Percentiles rank a stretch among this genome's conserved stretches.
Conservation (phyloP, 1,284 basidiomycete species). For the Psilocybe mexicana region DNA sequence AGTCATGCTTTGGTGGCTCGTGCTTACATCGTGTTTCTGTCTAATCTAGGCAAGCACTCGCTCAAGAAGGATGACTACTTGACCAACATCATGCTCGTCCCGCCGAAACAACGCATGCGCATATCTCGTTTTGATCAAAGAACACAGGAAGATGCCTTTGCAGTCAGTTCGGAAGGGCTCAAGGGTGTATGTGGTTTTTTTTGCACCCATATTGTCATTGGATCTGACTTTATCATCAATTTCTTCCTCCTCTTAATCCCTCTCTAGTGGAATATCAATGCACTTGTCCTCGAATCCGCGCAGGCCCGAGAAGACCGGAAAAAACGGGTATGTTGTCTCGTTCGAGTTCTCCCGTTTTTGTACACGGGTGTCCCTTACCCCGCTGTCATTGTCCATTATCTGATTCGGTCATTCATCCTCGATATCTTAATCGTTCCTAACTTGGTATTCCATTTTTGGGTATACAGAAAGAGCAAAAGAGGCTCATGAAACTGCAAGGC, state of each 20-base stretch:
- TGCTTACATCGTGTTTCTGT: conserved; percentile 9
- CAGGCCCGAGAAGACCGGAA: conserved; percentile 79
- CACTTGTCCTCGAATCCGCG: conserved; percentile 65
- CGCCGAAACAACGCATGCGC: conserved; percentile 68
- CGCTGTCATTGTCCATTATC: conserved; percentile 4
- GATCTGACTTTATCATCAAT: not conserved
- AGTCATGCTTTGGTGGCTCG: conserved; percentile 2
- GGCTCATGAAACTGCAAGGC: conserved; percentile 62
- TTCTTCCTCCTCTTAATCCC: conserved; percentile 13
- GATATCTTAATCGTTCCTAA: not conserved
- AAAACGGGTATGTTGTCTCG: conserved; percentile 57
- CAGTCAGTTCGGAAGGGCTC: conserved; percentile 69
- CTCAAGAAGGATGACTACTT: conserved; percentile 79
- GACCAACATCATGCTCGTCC: conserved; percentile 60
- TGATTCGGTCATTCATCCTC: not conserved
- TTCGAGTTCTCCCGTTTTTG: not conserved
- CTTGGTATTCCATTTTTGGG: not conserved
- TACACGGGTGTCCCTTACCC: conserved; percentile 1
- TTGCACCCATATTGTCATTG: not conserved
- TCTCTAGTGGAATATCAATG: conserved; percentile 65
- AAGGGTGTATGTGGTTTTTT: conserved; percentile 62
- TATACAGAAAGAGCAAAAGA: conserved; percentile 70
- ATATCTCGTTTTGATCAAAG: conserved; percentile 66
- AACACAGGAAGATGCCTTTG: conserved; percentile 72
- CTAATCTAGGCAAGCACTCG: conserved; percentile 72